A percentile compares a stretch with the other conserved stretches of the same genome.
These are phyloP conservation scores for Obelidium mucronatum DNA, from an alignment of 192 early-diverging fungal genomes.

Conservation along the genomic window DNA sequence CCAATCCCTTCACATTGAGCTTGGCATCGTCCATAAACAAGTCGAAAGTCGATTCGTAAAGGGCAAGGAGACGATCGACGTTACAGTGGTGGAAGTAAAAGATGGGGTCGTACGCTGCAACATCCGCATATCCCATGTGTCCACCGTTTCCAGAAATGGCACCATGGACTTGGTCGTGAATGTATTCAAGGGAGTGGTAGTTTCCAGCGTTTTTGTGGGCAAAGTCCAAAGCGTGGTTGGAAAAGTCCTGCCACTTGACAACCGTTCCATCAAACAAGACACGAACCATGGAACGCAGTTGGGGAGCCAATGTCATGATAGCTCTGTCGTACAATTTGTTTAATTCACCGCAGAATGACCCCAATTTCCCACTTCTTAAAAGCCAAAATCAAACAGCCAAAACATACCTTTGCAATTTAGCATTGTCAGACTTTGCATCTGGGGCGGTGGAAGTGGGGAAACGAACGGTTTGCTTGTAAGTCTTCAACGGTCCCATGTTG, in stretches of 20 bases:
- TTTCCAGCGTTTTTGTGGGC: slow-evolving; percentile 10
- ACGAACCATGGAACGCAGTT: slow-evolving; percentile 26
- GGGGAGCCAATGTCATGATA: neutral
- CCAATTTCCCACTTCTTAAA: neutral
- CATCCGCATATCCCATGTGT: slow-evolving; percentile 24
- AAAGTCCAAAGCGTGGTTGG: slow-evolving; percentile 14
- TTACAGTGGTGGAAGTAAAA: slow-evolving; percentile 35
- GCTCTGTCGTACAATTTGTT: neutral
- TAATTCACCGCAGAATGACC: neutral
- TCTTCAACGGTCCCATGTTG: slow-evolving; percentile 18
- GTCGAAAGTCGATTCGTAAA: slow-evolving; percentile 4
- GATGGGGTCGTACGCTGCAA: slow-evolving; percentile 25
- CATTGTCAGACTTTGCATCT: slow-evolving; percentile 4
- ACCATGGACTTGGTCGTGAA: slow-evolving; percentile 27
- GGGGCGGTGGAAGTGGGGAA: neutral
- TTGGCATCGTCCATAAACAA: neutral
- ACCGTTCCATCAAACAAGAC: slow-evolving; percentile 26
- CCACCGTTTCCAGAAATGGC: slow-evolving; percentile 10
- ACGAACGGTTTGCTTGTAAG: slow-evolving; percentile 12
- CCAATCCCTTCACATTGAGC: neutral
- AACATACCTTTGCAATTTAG: neutral
- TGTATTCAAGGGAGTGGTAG: slow-evolving; percentile 24
- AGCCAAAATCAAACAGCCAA: neutral
- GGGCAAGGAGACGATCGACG: slow-evolving; percentile 20
- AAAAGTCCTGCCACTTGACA: slow-evolving; percentile 18